Evolutionary conservation across 2,329 filamentous ascomycete species (phyloP).

Genomic region (Aspergillus oerlinghausenensis): DNA sequence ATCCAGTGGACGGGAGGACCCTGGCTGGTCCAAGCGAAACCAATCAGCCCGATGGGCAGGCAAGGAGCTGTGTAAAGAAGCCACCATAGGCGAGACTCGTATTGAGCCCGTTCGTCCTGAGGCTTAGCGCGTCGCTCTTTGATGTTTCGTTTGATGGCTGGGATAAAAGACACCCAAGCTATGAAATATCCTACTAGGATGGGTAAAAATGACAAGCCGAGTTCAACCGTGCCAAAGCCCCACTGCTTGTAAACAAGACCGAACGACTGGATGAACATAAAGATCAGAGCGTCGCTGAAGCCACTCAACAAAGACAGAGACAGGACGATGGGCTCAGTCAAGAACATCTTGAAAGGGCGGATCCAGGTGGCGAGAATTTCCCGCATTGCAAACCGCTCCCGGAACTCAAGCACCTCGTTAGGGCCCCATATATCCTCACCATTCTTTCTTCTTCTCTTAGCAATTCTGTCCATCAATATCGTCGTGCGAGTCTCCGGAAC

Average conservation of each 20-base stretch:
- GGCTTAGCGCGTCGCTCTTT: conserved; percentile 44
- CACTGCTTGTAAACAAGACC: conserved; percentile 57
- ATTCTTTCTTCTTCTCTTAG: conserved; percentile 64
- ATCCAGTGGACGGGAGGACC: conserved; percentile 59
- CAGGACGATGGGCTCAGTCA: conserved; percentile 61
- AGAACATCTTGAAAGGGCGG: conserved; percentile 60
- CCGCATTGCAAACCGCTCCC: conserved; percentile 53
- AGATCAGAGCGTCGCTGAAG: conserved; percentile 62
- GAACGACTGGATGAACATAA: conserved; percentile 63
- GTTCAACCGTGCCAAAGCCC: conserved; percentile 48
- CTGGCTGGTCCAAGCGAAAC: conserved; percentile 58
- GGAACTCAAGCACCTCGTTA: conserved; percentile 61
- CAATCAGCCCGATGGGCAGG: conserved; percentile 57
- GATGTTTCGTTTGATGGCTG: conserved; percentile 49
- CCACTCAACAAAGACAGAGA: conserved; percentile 58
- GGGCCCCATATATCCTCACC: conserved; percentile 66
- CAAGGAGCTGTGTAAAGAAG: conserved; percentile 57
- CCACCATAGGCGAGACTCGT: conserved; percentile 59
- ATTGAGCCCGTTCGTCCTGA: conserved; percentile 55
- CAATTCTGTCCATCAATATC: conserved; percentile 73
- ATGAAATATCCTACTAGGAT: conserved; percentile 56
- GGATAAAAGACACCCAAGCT: conserved; percentile 55
- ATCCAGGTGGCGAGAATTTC: conserved; percentile 57
- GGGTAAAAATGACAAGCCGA: conserved; percentile 53
- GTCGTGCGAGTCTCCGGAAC: conserved; percentile 76